A percentile compares a stretch with the other conserved stretches of the same genome.
Evolutionary conservation across 208 protist genomes (phyloP).

Genomic region (Crithidia expoeki): DNA sequence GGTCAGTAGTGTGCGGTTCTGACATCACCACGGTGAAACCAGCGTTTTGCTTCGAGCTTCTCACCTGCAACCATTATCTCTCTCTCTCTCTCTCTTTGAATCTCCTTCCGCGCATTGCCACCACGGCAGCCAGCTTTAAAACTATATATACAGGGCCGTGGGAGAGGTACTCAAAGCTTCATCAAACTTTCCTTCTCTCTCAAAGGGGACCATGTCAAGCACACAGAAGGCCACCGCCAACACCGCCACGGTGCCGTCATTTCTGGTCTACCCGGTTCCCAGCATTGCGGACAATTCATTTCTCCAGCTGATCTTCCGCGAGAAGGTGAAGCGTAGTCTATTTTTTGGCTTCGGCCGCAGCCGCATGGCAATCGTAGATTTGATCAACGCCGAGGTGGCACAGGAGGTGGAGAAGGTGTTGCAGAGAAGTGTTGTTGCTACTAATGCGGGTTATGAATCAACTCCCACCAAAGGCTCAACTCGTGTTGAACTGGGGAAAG

Average conservation of each 20-base stretch:
- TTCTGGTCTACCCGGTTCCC: slow-evolving; percentile 77
- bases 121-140: too few relatives aligned
- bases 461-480: background rate
- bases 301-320: slow-evolving; percentile 62
- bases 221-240: background rate
- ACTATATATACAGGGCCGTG: too few relatives aligned
- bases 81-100: background rate
- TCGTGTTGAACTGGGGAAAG: background rate
- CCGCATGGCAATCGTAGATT: slow-evolving; percentile 74
- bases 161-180: too few relatives aligned
- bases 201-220: background rate
- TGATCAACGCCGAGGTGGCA: slow-evolving; percentile 32
- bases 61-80: too few relatives aligned
- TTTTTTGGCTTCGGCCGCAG: slow-evolving; percentile 62
- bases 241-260: slow-evolving; percentile 19
- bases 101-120: too few relatives aligned
- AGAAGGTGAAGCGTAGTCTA: slow-evolving; percentile 48
- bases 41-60: too few relatives aligned
- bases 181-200: too few relatives aligned
- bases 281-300: slow-evolving; percentile 75
- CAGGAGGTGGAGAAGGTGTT: slow-evolving; percentile 33
- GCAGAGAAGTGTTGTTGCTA: background rate
- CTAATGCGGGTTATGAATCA: background rate
- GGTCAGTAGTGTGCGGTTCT: too few relatives aligned
- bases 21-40: too few relatives aligned